Percentiles rank a stretch among this genome's conserved stretches.
phyloP scores from a whole-genome alignment of 768 basidiomycete genomes.

The Lactarius quietus region DNA sequence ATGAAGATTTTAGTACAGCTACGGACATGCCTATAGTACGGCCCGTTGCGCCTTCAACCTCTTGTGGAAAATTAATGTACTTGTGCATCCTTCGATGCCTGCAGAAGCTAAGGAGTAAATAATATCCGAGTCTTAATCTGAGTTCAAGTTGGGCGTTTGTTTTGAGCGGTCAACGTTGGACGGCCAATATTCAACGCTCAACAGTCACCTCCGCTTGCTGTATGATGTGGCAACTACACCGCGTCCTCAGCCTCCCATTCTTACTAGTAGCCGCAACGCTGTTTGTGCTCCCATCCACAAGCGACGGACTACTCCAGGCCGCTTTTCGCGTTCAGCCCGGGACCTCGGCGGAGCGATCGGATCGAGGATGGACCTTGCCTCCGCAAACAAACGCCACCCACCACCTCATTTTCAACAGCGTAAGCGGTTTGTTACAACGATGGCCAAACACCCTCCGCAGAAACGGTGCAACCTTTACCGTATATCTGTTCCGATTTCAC shows the following conservation, averaged over 20 bases:
- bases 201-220: not conserved
- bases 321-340: not conserved
- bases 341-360: not conserved
- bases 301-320: slow-evolving; percentile 30
- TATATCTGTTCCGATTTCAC: not conserved
- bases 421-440: slow-evolving; percentile 36
- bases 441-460: slow-evolving; percentile 37
- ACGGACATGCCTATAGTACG: too few species aligned
- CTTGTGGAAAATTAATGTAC: too few species aligned
- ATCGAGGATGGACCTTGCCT: slow-evolving; percentile 13
- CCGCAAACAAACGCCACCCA: slow-evolving; percentile 33
- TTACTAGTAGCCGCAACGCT: not conserved
- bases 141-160: too few species aligned
- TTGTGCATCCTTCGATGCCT: too few species aligned
- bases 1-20: too few species aligned
- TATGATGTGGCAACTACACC: not conserved
- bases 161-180: too few species aligned
- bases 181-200: not conserved
- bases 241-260: not conserved
- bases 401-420: slow-evolving; percentile 36
- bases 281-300: slow-evolving; percentile 20
- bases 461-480: slow-evolving; percentile 15
- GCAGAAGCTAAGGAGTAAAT: too few species aligned
- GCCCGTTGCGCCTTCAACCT: too few species aligned
- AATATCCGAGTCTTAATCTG: too few species aligned